Evolutionary conservation across 768 basidiomycete genomes (phyloP).

Genomic region (Boletus barrowsii): DNA sequence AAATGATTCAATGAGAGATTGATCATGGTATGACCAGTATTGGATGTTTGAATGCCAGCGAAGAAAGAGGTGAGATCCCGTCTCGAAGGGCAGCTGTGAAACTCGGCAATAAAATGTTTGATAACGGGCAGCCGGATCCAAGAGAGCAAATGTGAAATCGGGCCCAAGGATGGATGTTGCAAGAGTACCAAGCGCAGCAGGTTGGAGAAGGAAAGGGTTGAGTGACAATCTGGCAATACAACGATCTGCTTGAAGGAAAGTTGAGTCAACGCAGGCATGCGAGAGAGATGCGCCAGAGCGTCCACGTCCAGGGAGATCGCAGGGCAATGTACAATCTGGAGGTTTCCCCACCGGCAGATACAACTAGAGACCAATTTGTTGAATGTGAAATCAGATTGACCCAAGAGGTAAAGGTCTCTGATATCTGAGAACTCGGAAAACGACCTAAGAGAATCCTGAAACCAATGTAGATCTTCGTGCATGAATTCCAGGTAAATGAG

Average conservation of each 20-base stretch:
- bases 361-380: background rate
- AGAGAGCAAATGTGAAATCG: background rate
- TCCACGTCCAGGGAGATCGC: background rate
- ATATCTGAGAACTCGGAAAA: background rate
- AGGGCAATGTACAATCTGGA: background rate
- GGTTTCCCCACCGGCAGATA: background rate
- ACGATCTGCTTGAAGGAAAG: background rate
- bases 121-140: background rate
- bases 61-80: background rate
- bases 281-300: background rate
- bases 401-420: background rate
- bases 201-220: background rate
- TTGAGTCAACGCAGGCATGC: background rate
- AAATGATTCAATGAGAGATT: background rate
- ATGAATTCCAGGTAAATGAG: background rate
- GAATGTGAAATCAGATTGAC: background rate
- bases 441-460: background rate
- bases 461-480: background rate
- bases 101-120: background rate
- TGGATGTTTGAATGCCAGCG: background rate
- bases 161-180: background rate
- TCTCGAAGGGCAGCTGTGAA: background rate
- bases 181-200: background rate
- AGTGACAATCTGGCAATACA: background rate
- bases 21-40: background rate